Conservation (phyloP, 257 asterid species). For the Plantago elongata region DNA sequence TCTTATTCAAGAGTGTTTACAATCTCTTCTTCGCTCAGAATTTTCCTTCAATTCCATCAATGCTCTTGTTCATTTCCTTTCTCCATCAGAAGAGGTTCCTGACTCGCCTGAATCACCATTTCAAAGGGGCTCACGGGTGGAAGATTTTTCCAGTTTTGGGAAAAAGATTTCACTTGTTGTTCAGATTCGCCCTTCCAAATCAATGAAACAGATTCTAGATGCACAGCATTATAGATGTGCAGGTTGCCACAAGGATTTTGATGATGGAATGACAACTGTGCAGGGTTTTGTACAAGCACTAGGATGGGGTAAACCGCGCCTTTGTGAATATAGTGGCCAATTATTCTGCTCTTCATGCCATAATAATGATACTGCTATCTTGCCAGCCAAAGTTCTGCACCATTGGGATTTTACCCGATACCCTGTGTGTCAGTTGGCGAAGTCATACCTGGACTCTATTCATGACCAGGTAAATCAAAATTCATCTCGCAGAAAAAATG, state of each 20-base stretch:
- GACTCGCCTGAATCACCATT: conserved; percentile 40
- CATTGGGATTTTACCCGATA: conserved; percentile 81
- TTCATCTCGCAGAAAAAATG: background rate
- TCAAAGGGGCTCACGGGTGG: conserved; percentile 25
- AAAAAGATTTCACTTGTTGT: conserved; percentile 77
- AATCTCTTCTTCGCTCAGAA: conserved; percentile 50
- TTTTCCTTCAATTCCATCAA: conserved; percentile 36
- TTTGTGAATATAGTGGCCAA: conserved; percentile 88
- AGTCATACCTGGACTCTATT: conserved; percentile 83
- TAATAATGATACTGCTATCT: conserved; percentile 72
- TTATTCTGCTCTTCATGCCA: conserved; percentile 86
- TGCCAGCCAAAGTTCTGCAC: conserved; percentile 90
- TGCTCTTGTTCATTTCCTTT: conserved; percentile 57
- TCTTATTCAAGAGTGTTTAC: conserved; percentile 87
- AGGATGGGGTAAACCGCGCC: conserved; percentile 97
- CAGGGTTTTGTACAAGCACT: conserved; percentile 60
- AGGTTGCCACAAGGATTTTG: conserved; percentile 76
- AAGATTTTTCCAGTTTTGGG: conserved; percentile 50
- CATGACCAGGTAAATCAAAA: conserved; percentile 59
- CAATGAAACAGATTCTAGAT: conserved; percentile 73
- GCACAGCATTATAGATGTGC: conserved; percentile 82
- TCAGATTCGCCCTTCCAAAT: conserved; percentile 48
- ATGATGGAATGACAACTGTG: conserved; percentile 61
- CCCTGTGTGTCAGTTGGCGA: conserved; percentile 86
- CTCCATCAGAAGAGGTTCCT: conserved; percentile 49